phyloP scores from a whole-genome alignment of 306 rosid species.

The Prunus mongolica region DNA sequence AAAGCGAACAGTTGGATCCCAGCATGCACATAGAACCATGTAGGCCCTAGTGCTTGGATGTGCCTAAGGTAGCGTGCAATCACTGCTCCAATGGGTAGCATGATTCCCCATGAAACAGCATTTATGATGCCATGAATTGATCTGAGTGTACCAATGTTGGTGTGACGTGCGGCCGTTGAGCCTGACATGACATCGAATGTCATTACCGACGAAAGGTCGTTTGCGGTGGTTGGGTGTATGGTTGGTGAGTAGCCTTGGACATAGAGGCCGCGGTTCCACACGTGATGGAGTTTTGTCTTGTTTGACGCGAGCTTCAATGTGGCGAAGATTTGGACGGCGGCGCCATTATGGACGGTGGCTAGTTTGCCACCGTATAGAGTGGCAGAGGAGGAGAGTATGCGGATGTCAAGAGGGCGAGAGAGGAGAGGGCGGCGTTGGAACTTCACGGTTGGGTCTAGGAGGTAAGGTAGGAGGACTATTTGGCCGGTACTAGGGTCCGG shows the following conservation, averaged over 20 bases:
- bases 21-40: constrained; percentile 90
- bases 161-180: constrained; percentile 39
- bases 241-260: constrained; percentile 98
- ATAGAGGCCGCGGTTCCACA: constrained; percentile 94
- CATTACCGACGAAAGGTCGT: constrained; percentile 65
- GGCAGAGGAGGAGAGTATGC: constrained; percentile 64
- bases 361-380: constrained; percentile 65
- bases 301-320: constrained; percentile 55
- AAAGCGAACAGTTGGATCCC: constrained; percentile 62
- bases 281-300: constrained; percentile 62
- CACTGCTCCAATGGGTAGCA: constrained; percentile 75
- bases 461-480: constrained; percentile 65
- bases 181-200: constrained; percentile 75
- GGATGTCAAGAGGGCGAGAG: constrained; percentile 75
- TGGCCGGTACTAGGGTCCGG: constrained; percentile 82
- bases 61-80: constrained; percentile 79
- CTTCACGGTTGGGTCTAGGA: constrained; percentile 74
- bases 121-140: constrained; percentile 60
- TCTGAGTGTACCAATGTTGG: constrained; percentile 33
- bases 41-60: constrained; percentile 57
- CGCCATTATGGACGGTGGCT: constrained; percentile 77
- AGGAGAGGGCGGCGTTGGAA: constrained; percentile 74
- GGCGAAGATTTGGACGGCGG: constrained; percentile 66
- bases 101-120: constrained; percentile 77
- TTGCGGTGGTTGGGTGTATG: constrained; percentile 75